Evolutionary conservation across 2,329 filamentous ascomycete species (phyloP), one percentile per base, ranked within the genome.

Genomic region (Diplodia sapinea): DNA sequence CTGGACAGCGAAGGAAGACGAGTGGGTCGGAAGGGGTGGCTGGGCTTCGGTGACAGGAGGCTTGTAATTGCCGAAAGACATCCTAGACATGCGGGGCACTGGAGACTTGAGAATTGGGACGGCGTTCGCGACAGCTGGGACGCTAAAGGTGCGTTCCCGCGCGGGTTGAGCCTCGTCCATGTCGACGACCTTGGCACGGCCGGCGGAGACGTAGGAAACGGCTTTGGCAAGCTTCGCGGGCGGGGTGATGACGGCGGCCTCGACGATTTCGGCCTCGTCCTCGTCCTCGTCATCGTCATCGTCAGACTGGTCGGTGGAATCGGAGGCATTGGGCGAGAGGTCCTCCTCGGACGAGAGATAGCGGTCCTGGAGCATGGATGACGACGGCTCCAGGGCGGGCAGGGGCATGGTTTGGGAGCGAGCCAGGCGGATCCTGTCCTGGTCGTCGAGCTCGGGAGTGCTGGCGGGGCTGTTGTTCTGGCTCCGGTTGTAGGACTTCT

Each of bases 261-360:
- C 59, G 62, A 66, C 50, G 49, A 65, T 68, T 40, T 56, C 36
- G 40, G 62, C 61, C 17, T 65, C 59, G 9, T 52, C 7, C 31
- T 33, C 57, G 26, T 64, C 73, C 49, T 8, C 74, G 17, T 65
- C 50, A 9, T 65, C 50, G 38, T 64, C 73, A 54, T 11, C 75
- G 38, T 79, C 76, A 56, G 76, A 73, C 52, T 76, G 72, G 26
- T 74, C 74, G 3, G 70, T 76, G 0, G 72, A 74, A 59, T 71
- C 74, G 47, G 59, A 72, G 66, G 77, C 77, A 69, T 75, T 74
- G 11, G 77, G 76, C 6, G 75, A 78, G 12, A 79, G 73, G 67
- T 78, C 76, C 65, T 79, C 78, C 62, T 79, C 78, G 63, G 76
- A 78, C 6, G 77, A 79, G 49, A 79, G 73, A 68, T 79, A 79